A percentile compares a stretch with the other conserved stretches of the same genome.
Conservation (phyloP, 192 early-diverging fungal species). For the Backusella sp. region DNA sequence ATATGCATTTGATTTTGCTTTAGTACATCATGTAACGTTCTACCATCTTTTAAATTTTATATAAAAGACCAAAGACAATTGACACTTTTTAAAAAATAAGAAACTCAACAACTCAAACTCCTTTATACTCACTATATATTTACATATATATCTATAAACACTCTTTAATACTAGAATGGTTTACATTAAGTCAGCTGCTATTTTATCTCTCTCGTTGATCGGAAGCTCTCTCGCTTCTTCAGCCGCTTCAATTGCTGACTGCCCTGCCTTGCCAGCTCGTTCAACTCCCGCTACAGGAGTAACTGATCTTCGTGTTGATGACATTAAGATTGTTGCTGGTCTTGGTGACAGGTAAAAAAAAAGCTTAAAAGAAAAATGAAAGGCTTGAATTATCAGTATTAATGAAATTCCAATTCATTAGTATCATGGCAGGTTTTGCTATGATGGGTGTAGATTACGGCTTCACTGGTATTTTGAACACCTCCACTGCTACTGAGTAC, state of each 20-base stretch:
- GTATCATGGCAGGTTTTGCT: slow-evolving; percentile 58
- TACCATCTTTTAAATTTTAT: not conserved
- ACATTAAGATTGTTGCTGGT: slow-evolving; percentile 51
- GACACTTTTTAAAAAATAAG: not conserved
- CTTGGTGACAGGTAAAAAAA: slow-evolving; percentile 47
- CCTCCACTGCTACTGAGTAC: slow-evolving; percentile 19
- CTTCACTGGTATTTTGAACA: not conserved
- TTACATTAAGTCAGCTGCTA: slow-evolving; percentile 5
- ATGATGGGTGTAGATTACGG: slow-evolving; percentile 38
- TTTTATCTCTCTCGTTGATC: slow-evolving; percentile 1
- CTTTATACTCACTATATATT: not conserved
- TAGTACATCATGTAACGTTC: not conserved
- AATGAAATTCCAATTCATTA: slow-evolving; percentile 2
- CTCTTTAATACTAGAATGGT: slow-evolving; percentile 4
- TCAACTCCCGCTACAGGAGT: slow-evolving; percentile 27
- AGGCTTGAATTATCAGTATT: not conserved
- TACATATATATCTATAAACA: not conserved
- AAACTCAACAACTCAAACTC: not conserved
- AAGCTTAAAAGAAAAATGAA: not conserved
- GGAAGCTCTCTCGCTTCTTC: not conserved
- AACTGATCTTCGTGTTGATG: slow-evolving; percentile 52
- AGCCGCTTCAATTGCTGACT: slow-evolving; percentile 8
- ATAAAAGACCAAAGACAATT: not conserved
- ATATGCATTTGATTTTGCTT: not conserved
- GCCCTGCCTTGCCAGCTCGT: slow-evolving; percentile 45